Evolutionary conservation across 2,329 filamentous ascomycete species (phyloP), one percentile per base, ranked within the genome.

Genomic region (Phialemonium atrogriseum): DNA sequence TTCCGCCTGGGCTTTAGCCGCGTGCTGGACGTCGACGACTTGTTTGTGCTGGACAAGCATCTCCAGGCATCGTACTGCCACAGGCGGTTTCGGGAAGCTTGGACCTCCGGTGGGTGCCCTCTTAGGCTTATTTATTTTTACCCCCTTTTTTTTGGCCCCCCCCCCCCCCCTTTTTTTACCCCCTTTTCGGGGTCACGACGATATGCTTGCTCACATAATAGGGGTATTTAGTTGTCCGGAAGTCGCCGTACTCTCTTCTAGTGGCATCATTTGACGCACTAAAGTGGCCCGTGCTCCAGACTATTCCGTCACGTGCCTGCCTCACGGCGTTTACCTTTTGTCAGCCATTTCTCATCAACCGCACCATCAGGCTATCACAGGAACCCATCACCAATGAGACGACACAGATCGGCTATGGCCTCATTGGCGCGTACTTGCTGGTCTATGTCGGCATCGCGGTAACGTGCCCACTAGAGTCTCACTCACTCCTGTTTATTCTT

Each of bases 271-370:
- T 56, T 5, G 30, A 40, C 16, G 38, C 51, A 0, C 50, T 51
- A 30, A 51, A 45, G 14, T 43, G 45, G 43, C 47, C 52, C 4
- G 42, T 60, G 6, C 14, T 50, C 2, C 45, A 49, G 1, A 51
- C 48, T 0, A 44, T 64, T 4, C 24, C 56, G 5, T 58, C 62
- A 3, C 52, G 63, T 0, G 40, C 65, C 3, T 47, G 51, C 8
- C 52, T 52, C 15, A 54, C 51, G 2, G 62, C 48, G 4, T 64
- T 68, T 40, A 56, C 45, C 5, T 64, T 66, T 32, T 52, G 58
- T 5, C 64, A 68, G 22, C 63, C 65, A 0, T 60, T 68, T 15
- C 56, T 68, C 15, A 56, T 67, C 39, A 48, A 52, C 17, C 44
- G 51, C 2, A 42, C 54, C 1, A 48, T 62, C 15, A 29, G 36